phyloP scores from a whole-genome alignment of 345 rosid genomes.

The Heritiera littoralis region DNA sequence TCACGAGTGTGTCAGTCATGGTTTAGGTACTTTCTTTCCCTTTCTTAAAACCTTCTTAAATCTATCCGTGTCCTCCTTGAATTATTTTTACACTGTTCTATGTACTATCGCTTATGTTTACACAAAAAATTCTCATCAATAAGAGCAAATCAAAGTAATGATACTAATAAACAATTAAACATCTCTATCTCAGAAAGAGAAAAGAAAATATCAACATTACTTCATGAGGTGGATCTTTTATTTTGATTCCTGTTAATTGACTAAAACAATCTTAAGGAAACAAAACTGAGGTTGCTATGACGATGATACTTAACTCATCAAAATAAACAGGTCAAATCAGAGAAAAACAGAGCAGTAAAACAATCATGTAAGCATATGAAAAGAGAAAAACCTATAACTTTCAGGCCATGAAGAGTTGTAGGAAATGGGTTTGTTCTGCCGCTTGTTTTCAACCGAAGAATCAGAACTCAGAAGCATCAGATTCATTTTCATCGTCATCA shows the following conservation, averaged over 20 bases:
- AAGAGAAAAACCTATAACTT: slow-evolving; percentile 67
- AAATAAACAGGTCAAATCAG: neutral
- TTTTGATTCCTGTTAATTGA: too few species aligned
- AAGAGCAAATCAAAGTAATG: neutral
- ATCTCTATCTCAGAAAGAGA: too few species aligned
- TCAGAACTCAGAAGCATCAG: slow-evolving; percentile 53
- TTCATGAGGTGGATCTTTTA: too few species aligned
- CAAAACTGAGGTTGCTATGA: neutral
- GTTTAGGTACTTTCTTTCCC: neutral
- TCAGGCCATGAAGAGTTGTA: slow-evolving; percentile 88
- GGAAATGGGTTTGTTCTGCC: slow-evolving; percentile 49
- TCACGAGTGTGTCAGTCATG: neutral
- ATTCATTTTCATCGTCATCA: slow-evolving; percentile 43
- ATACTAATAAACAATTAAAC: neutral
- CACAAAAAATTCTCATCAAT: neutral
- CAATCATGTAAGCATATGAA: neutral
- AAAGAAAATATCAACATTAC: too few species aligned
- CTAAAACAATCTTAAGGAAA: too few species aligned
- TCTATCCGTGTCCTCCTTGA: neutral
- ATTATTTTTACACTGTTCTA: neutral
- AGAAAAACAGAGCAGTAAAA: slow-evolving; percentile 1
- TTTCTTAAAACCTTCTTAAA: neutral
- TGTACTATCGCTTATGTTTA: neutral
- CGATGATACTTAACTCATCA: too few species aligned
- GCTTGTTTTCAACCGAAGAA: slow-evolving; percentile 44